A percentile compares a stretch with the other conserved stretches of the same genome.
These are phyloP conservation scores for Marasmius fiardii DNA, from an alignment of 1,284 basidiomycete genomes.

Conservation along the genomic window DNA sequence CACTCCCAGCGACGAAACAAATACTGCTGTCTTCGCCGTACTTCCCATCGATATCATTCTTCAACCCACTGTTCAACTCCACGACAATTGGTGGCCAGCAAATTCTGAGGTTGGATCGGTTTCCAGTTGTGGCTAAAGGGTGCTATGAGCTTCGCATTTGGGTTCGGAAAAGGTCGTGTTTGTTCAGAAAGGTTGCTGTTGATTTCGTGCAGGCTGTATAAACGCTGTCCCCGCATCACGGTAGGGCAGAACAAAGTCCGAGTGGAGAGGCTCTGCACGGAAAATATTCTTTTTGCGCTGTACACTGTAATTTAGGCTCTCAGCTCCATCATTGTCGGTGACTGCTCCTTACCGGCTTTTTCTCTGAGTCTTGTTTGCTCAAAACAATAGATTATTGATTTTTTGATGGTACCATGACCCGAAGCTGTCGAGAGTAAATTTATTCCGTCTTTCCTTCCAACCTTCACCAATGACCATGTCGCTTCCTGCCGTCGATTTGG, in stretches of 20 bases:
- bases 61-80: constrained; percentile 50
- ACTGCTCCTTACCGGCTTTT: no score
- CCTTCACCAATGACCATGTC: constrained; percentile 1
- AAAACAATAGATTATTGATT: no score
- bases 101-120: background rate
- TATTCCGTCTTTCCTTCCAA: background rate
- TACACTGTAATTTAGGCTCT: no score
- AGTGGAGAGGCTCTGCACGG: no score
- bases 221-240: no score
- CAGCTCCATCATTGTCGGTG: no score
- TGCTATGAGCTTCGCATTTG: background rate
- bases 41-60: constrained; percentile 57
- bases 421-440: no score
- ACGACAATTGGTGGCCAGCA: constrained; percentile 41
- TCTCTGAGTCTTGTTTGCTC: no score
- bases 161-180: background rate
- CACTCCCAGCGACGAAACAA: constrained; percentile 56
- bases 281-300: no score
- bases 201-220: no score
- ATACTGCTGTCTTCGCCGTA: constrained; percentile 58
- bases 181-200: background rate
- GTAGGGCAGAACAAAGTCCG: no score
- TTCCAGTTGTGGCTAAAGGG: background rate
- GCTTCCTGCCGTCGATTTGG: background rate
- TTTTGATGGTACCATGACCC: no score